Evolutionary conservation across 202 grass and related monocot genomes (phyloP).

Genomic region (Panicum virgatum): DNA sequence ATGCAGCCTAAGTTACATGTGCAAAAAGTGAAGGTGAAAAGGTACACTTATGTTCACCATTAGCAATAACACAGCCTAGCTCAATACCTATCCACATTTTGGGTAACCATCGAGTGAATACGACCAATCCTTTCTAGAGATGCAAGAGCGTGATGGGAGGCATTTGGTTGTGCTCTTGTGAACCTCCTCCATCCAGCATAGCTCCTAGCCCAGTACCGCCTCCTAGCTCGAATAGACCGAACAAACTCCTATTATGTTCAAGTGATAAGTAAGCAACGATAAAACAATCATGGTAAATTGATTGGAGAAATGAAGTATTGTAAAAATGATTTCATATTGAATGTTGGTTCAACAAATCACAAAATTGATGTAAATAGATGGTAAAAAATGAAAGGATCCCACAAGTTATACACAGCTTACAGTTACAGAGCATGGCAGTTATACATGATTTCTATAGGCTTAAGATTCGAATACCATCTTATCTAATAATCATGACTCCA

Average conservation of each 20-base stretch:
- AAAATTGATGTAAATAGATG: neutral
- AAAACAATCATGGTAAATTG: conserved; percentile 3
- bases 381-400: neutral
- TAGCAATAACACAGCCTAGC: conserved; percentile 29
- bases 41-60: conserved; percentile 9
- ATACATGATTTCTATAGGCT: no score
- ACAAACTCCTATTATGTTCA: conserved; percentile 79
- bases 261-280: conserved; percentile 7
- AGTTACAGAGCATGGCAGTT: neutral
- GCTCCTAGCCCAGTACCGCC: conserved; percentile 96
- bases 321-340: neutral
- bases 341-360: neutral
- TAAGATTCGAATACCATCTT: neutral
- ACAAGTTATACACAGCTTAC: neutral
- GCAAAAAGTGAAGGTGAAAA: conserved; percentile 18
- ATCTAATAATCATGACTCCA: neutral
- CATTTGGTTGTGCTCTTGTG: conserved; percentile 73
- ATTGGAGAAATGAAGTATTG: neutral
- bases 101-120: conserved; percentile 80
- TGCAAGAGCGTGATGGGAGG: conserved; percentile 78
- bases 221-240: conserved; percentile 61
- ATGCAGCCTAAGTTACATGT: conserved; percentile 70
- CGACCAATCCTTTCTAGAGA: conserved; percentile 81
- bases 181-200: conserved; percentile 97
- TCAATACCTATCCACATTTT: conserved; percentile 95